A percentile compares a stretch with the other conserved stretches of the same genome.
These are phyloP conservation scores for Lyophyllum shimeji DNA, from an alignment of 768 basidiomycete species.

Conservation along the genomic window DNA sequence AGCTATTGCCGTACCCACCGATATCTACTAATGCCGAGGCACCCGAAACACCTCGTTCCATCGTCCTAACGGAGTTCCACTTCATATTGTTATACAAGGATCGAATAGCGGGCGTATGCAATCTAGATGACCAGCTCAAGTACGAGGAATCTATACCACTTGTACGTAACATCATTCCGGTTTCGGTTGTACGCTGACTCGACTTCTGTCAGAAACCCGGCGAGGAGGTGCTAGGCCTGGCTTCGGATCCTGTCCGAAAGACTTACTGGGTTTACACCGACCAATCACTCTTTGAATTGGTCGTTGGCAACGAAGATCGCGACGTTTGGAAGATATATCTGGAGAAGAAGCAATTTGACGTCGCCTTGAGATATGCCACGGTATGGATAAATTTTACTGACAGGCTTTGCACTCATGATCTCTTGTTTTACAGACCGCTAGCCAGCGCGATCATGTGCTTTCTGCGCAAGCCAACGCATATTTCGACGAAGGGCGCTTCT, in stretches of 20 bases:
- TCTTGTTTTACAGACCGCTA: slow-evolving; percentile 59
- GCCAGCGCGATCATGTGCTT: slow-evolving; percentile 83
- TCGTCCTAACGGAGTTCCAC: slow-evolving; percentile 90
- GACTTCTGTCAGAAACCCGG: slow-evolving; percentile 59
- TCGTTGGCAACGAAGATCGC: slow-evolving; percentile 83
- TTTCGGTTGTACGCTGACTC: neutral
- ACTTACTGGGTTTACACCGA: slow-evolving; percentile 96
- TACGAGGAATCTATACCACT: slow-evolving; percentile 85
- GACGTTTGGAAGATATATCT: slow-evolving; percentile 95
- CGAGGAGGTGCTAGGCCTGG: slow-evolving; percentile 72
- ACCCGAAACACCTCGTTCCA: slow-evolving; percentile 63
- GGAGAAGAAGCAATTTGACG: slow-evolving; percentile 72
- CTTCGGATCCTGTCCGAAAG: slow-evolving; percentile 81
- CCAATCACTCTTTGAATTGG: slow-evolving; percentile 84
- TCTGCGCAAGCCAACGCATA: slow-evolving; percentile 80
- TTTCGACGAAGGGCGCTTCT: slow-evolving; percentile 79
- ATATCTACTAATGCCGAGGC: slow-evolving; percentile 26
- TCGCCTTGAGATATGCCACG: slow-evolving; percentile 80
- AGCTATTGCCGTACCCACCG: slow-evolving; percentile 76
- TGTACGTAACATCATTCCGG: slow-evolving; percentile 43
- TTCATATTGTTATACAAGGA: slow-evolving; percentile 84
- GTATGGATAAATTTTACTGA: slow-evolving; percentile 36
- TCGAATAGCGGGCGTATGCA: slow-evolving; percentile 73
- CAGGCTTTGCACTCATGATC: neutral
- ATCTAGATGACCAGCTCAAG: slow-evolving; percentile 74